Conservation (phyloP, 306 rosid species). For the Vigna angularis region DNA sequence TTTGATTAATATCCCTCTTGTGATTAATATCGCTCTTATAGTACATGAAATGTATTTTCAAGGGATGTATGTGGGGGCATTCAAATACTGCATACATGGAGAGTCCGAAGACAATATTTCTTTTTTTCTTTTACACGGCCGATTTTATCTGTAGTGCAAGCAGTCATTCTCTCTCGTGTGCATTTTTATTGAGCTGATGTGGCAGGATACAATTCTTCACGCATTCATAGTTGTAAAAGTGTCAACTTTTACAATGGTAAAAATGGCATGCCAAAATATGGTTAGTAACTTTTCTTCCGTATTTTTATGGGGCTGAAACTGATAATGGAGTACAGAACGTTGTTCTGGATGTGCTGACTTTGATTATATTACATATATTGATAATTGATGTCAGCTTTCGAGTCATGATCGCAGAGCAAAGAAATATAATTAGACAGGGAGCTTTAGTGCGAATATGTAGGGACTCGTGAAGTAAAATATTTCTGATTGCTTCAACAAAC, state of each 20-base stretch:
- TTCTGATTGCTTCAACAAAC: background rate
- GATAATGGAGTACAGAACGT: background rate
- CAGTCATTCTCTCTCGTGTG: background rate
- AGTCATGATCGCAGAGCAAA: background rate
- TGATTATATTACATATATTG: background rate
- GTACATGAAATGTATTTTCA: constrained; percentile 26
- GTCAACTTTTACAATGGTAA: background rate
- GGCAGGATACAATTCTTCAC: background rate
- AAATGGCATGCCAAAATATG: background rate
- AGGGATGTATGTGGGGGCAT: background rate
- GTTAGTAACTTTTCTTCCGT: background rate
- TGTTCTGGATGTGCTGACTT: too few relatives aligned
- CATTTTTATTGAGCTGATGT: background rate
- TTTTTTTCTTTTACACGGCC: background rate
- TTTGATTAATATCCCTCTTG: constrained; percentile 2
- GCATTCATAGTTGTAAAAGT: background rate
- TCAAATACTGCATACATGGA: background rate
- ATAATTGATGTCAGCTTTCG: background rate
- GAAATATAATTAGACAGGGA: background rate
- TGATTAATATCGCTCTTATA: background rate
- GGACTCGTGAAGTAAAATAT: too few relatives aligned
- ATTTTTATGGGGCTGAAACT: background rate
- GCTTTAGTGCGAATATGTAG: background rate
- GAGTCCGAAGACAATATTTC: background rate
- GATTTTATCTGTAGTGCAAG: background rate